Percentiles rank a stretch among this genome's conserved stretches.
Evolutionary conservation across 495 filamentous ascomycete genomes (phyloP).

Genomic region (Penicillium coffeae): DNA sequence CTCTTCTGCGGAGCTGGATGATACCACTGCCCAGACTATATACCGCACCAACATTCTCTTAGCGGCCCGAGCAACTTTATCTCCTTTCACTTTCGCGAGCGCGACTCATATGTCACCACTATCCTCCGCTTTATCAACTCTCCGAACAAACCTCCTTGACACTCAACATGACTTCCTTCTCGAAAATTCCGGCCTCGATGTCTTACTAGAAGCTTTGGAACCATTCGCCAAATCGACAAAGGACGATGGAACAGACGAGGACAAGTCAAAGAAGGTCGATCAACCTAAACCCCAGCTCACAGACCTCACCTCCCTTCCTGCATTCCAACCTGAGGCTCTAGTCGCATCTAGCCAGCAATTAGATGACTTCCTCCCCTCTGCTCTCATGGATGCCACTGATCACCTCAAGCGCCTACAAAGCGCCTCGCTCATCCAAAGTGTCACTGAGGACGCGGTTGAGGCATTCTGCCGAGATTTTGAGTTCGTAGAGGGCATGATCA

Average conservation of each 20-base stretch:
- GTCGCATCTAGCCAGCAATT: constrained; percentile 67
- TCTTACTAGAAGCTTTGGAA: constrained; percentile 62
- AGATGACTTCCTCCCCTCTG: constrained; percentile 88
- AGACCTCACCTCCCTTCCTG: constrained; percentile 50
- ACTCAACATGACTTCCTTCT: constrained; percentile 62
- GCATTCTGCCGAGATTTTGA: constrained; percentile 90
- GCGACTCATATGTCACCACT: constrained; percentile 35
- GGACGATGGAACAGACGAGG: constrained; percentile 7
- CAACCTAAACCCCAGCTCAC: constrained; percentile 41
- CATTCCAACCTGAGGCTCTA: constrained; percentile 63
- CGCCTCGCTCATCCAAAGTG: constrained; percentile 59
- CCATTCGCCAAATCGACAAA: constrained; percentile 33
- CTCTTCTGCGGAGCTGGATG: constrained; percentile 57
- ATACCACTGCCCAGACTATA: constrained; percentile 58
- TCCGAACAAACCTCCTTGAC: constrained; percentile 39
- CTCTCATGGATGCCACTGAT: constrained; percentile 84
- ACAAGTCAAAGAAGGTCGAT: constrained; percentile 26
- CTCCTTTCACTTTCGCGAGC: constrained; percentile 41
- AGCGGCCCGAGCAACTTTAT: constrained; percentile 42
- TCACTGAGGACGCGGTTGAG: constrained; percentile 81
- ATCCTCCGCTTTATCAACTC: constrained; percentile 33
- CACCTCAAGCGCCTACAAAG: constrained; percentile 71
- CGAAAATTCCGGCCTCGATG: constrained; percentile 65
- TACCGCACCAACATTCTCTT: constrained; percentile 82
- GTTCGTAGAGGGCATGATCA: constrained; percentile 70